Base-by-base conservation (phyloP, 805 yeast genomes). In the Candida ipomoeae region DNA sequence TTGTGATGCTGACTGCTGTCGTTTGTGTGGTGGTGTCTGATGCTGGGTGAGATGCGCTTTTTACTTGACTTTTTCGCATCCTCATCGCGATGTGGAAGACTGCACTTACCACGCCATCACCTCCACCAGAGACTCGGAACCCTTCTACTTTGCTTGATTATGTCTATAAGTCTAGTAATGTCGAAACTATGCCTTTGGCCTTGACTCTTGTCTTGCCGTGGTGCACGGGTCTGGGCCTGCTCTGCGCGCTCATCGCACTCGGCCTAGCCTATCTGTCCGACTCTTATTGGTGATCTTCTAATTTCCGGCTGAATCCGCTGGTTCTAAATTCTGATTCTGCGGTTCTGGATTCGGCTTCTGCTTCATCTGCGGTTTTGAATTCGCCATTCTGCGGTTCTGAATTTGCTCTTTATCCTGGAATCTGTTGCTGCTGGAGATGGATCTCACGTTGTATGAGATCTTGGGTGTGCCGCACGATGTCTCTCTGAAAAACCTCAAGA, bases 381-480 rank as follows among this genome's bases (percentile, higher is more conserved):
- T 8, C 26, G 26, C 26, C 7, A 23, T 23, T 26, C 4, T 26
- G 29, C 29, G 13, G 29, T 26, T 26, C 29, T 26, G 29, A 11
- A 3, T 10, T 11, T 26, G 29, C 29, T 10, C 29, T 26, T 26
- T 8, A 26, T 26, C 29, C 29, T 26, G 29, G 11, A 8, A 8
- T 2, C 29, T 10, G 29, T 8, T 23, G 29, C 36, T 33, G 36
- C 36, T 34, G 13, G 15, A 14, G 15, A 52, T 52, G 52, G 46
- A 40, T 13, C 32, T 20, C 34, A 52, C 54, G 6, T 74, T 80
- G 60, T 88, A 87, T 60, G 82, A 79, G 38, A 63, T 84, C 0
- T 73, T 89, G n/a, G 84, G 79, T 0, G 68, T 85, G 1, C 60
- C 65, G 0, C 66, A 72, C 2, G 62, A 66, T 3, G 76, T 79